Percentiles rank a stretch among this genome's conserved stretches.
Conservation (phyloP, 202 grass and related monocot genomes). For the Brachypodium distachyon region DNA sequence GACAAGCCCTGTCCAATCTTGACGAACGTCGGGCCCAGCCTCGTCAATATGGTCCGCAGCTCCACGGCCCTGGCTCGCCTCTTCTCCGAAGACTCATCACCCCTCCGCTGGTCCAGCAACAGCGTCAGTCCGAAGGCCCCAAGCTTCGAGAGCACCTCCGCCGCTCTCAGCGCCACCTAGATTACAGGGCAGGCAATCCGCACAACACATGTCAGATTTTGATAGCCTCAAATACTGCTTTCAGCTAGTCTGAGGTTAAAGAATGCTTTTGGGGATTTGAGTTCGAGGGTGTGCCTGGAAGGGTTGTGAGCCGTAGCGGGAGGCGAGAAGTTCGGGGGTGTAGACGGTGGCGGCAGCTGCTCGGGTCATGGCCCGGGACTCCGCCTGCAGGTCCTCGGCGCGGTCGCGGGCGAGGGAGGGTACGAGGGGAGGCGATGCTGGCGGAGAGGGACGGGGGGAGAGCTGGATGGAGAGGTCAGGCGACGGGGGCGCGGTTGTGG, state of each 20-base stretch:
- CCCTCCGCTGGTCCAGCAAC: slow-evolving; percentile 54
- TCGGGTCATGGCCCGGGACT: slow-evolving; percentile 73
- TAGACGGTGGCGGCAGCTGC: slow-evolving; percentile 73
- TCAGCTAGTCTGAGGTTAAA: not conserved
- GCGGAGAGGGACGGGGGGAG: slow-evolving; percentile 16
- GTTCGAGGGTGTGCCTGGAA: slow-evolving; percentile 32
- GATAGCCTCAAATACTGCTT: not conserved
- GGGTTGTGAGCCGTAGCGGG: slow-evolving; percentile 67
- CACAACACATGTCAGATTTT: not conserved
- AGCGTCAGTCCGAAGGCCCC: slow-evolving; percentile 48
- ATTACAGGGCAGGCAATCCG: not conserved
- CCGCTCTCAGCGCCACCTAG: slow-evolving; percentile 57
- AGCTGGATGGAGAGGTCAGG: slow-evolving; percentile 43
- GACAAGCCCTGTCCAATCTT: slow-evolving; percentile 94
- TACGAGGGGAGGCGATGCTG: slow-evolving; percentile 1
- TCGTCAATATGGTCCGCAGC: slow-evolving; percentile 62
- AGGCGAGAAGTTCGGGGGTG: slow-evolving; percentile 61
- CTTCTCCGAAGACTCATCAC: slow-evolving; percentile 24
- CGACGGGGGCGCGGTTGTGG: slow-evolving; percentile 35
- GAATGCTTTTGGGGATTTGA: not conserved
- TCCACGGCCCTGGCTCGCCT: slow-evolving; percentile 65
- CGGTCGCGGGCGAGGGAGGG: slow-evolving; percentile 33
- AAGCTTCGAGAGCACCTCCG: slow-evolving; percentile 69
- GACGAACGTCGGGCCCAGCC: slow-evolving; percentile 92
- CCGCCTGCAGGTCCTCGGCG: slow-evolving; percentile 66